A percentile compares a stretch with the other conserved stretches of the same genome.
Conservation (phyloP, 257 asterid species). For the Galeopsis tetrahit region DNA sequence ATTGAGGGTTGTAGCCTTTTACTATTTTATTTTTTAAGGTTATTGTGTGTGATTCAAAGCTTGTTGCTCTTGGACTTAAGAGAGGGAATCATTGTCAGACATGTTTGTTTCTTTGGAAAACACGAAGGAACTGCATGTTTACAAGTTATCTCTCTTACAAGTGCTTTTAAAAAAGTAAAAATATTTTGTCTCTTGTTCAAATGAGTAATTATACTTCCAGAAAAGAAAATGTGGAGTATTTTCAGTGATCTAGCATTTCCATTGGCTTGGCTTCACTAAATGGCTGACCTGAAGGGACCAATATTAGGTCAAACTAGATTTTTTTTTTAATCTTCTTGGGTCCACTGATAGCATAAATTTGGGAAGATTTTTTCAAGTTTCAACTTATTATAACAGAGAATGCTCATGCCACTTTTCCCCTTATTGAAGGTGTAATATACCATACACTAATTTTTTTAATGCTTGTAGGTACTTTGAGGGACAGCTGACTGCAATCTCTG, state of each 20-base stretch:
- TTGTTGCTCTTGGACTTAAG: conserved; percentile 3
- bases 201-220: background rate
- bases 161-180: background rate
- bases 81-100: background rate
- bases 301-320: background rate
- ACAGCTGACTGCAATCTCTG: conserved; percentile 70
- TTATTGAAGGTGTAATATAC: conserved; percentile 1
- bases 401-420: conserved; percentile 13
- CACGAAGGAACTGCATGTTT: background rate
- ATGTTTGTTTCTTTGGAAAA: conserved; percentile 7
- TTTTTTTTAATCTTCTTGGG: background rate
- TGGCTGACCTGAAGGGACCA: background rate
- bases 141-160: background rate
- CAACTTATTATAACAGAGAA: background rate
- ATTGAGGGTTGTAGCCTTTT: conserved; percentile 7
- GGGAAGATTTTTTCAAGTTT: background rate
- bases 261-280: conserved; percentile 10
- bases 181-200: background rate
- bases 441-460: conserved; percentile 9
- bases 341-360: background rate
- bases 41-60: conserved; percentile 10
- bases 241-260: conserved; percentile 14
- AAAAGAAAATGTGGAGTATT: background rate
- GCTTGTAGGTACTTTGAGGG: conserved; percentile 87
- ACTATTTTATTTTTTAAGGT: conserved; percentile 7